A percentile compares a stretch with the other conserved stretches of the same genome.
Conservation (phyloP, 495 filamentous ascomycete species). For the Haplographium delicatum region DNA sequence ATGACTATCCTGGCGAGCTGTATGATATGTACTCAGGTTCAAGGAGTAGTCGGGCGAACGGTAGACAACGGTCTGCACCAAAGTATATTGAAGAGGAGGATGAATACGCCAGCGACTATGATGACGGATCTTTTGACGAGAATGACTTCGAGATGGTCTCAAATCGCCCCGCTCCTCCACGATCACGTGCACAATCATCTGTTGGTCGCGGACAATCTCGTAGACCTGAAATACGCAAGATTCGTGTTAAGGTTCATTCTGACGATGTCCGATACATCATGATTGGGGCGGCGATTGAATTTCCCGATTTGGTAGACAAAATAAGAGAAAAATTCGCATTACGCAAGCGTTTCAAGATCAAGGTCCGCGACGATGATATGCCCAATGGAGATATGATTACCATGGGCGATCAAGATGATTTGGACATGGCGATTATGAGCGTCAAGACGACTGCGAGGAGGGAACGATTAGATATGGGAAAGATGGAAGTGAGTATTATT, state of each 20-base stretch:
- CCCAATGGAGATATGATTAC: slow-evolving; percentile 87
- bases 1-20: slow-evolving; percentile 59
- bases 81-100: slow-evolving; percentile 71
- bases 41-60: slow-evolving; percentile 35
- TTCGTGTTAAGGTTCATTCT: slow-evolving; percentile 84
- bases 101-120: slow-evolving; percentile 64
- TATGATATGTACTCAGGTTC: slow-evolving; percentile 59
- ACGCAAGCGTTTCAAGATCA: slow-evolving; percentile 66
- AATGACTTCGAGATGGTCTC: slow-evolving; percentile 81
- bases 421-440: slow-evolving; percentile 72
- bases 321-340: slow-evolving; percentile 84
- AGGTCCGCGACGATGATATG: slow-evolving; percentile 73
- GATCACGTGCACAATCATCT: slow-evolving; percentile 35
- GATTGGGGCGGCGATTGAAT: slow-evolving; percentile 67
- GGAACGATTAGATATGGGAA: slow-evolving; percentile 78
- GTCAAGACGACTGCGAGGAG: slow-evolving; percentile 63
- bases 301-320: slow-evolving; percentile 65
- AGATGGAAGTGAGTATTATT: slow-evolving; percentile 76
- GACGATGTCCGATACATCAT: slow-evolving; percentile 96
- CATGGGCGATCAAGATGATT: slow-evolving; percentile 92
- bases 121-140: slow-evolving; percentile 63
- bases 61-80: slow-evolving; percentile 34
- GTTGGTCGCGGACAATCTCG: slow-evolving; percentile 40
- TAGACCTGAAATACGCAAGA: slow-evolving; percentile 48
- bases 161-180: slow-evolving; percentile 27